Conservation (phyloP, 257 asterid genomes). For the Solanum pimpinellifolium region DNA sequence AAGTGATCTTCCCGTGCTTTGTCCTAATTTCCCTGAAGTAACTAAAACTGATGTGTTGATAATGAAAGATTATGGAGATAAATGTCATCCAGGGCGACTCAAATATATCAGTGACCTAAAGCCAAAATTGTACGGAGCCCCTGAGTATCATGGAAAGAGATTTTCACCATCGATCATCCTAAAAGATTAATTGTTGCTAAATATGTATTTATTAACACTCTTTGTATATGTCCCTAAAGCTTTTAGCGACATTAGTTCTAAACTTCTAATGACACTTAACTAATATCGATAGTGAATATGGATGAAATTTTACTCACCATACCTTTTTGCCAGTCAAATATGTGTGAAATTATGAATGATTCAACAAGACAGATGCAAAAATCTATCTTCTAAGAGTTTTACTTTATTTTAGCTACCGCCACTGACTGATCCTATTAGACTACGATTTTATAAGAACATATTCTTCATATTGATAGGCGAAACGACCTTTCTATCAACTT, state of each 20-base stretch:
- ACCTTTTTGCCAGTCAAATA: no score
- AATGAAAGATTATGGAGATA: neutral
- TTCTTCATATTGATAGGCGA: neutral
- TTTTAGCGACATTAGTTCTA: no score
- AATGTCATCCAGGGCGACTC: neutral
- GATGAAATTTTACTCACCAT: no score
- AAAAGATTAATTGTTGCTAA: no score
- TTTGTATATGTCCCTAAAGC: no score
- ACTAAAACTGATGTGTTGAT: neutral
- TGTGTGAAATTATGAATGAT: no score
- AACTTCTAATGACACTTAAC: no score
- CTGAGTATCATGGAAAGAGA: neutral
- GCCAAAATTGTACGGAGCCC: neutral
- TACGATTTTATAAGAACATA: neutral
- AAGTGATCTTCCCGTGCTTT: neutral
- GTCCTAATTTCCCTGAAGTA: neutral
- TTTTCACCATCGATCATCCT: neutral
- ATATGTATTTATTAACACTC: no score
- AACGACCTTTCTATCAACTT: neutral
- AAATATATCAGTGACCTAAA: neutral
- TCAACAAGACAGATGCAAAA: no score
- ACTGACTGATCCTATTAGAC: neutral
- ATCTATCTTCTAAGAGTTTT: neutral
- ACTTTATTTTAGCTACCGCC: neutral
- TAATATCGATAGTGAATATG: no score